Evolutionary conservation across 441 rosid species (phyloP), one percentile per base, ranked within the genome.

Genomic region (Pelargonium cotyledonis): DNA sequence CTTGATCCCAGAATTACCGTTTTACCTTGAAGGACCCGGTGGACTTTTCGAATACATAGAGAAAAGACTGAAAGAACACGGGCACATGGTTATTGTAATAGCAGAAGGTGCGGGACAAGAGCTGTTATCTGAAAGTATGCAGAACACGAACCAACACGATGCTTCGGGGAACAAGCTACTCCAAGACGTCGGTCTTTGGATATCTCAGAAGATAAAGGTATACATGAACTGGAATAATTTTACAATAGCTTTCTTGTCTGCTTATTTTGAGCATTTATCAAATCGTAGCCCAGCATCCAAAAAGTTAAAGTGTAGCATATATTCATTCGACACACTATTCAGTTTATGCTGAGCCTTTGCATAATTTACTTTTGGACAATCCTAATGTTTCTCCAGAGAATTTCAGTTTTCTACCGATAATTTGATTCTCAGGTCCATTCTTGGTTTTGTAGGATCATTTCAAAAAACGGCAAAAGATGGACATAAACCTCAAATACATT

Each of bases 21-120:
- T 95, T 78, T 90, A 84, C 83, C 89, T 95, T 1, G 96, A 95
- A 73, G 99, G 99, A 43, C 78, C 75, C 41, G 97, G 98, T 71
- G 98, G 99, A 58, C 95, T 95, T 46, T 81, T 84, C 10, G 94
- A 95, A 73, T 92, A 65, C 72, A 72, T 89, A n/a, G 97, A 90
- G 75, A 84, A 65, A 69, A 79, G 90, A 55, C 87, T 92, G 1
- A 92, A 89, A 78, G 98, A 92, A 78, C 74, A 73, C 18, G 94
- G 95, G 35, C 98, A 95, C 83, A 92, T 95, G 96, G 97, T 92
- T 70, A 80, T 90, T 79, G 98, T 95, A 67, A 80, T 89, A 64
- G 96, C 96, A 12, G 97, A 92, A 86, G 99, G 99, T 31, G 98
- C 98, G 12, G 98, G 97, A 63, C 99, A 95, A 65, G 98, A 95